Base-by-base conservation (phyloP, 352 stramenopile genomes). In the Peronospora belbahrii region DNA sequence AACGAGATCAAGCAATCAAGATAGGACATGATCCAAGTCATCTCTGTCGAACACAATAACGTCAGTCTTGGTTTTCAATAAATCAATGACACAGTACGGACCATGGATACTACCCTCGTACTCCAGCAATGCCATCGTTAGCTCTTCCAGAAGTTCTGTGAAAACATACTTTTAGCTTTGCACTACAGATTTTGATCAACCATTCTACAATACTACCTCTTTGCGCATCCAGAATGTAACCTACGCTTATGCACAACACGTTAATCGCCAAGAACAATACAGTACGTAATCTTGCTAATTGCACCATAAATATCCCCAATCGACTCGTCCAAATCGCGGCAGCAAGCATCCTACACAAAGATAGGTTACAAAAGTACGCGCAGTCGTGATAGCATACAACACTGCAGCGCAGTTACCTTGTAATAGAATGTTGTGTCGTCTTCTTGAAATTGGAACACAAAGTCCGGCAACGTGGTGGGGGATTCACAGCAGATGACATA, bases 401-500 rank as follows among this genome's bases (percentile, higher is more conserved):
- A 36, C 14, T 28, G 6, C 8, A 28, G 17, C 6, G 30, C 5
- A 32, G 30, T 6, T 43, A 91, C 82, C 64, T 94, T 94, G 68
- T 89, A 94, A 42, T 88, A 91, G 49, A 90, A 89, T 1, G 79
- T 88, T 2, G 70, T 68, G 15, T 89, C 78, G 34, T 90, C 80
- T 70, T 91, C 80, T 74, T 91, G 79, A 47, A 91, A 94, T 57
- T 94, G 82, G 44, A 91, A 94, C 9, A 86, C 63, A 27, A 94
- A 94, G 33, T 84, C 75, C 14, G 77, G 63, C 10, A 90, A 45
- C 28, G 65, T 70, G 18, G 72, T 88, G 7, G 69, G 61, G 4
- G 74, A 71, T 47, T 88, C 72, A 35, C 77, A 90, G 42, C 73
- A 87, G 22, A 94, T 79, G 10, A 90, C 80, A 56, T 91, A 94